Conservation (phyloP, 352 stramenopile species). For the Pythium folliculosum region DNA sequence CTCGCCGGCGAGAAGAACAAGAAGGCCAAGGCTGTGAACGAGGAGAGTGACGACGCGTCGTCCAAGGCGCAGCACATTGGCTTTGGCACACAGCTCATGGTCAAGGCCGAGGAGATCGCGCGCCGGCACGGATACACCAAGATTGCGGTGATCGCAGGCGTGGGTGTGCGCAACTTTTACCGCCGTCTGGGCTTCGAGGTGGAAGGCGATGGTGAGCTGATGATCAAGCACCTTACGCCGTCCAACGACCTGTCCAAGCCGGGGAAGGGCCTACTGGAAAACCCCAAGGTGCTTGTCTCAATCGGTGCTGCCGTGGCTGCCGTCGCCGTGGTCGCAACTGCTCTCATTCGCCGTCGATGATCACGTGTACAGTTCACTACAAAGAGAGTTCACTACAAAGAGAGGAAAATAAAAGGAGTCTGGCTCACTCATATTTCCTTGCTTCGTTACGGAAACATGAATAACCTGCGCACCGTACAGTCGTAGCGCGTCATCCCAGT, state of each 20-base stretch:
- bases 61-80: constrained; percentile 86
- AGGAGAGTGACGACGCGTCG: constrained; percentile 18
- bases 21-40: constrained; percentile 29
- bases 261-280: constrained; percentile 3
- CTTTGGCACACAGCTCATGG: constrained; percentile 88
- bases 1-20: constrained; percentile 46
- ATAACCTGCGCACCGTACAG: constrained; percentile 22
- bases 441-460: constrained; percentile 10
- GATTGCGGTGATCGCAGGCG: constrained; percentile 87
- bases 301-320: constrained; percentile 12
- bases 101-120: constrained; percentile 80
- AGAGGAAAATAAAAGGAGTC: too few relatives aligned
- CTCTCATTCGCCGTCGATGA: constrained; percentile 26
- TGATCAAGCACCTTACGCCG: constrained; percentile 76
- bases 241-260: constrained; percentile 1
- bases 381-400: neutral
- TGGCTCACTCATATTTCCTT: neutral
- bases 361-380: neutral
- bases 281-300: constrained; percentile 3
- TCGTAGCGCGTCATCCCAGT: constrained; percentile 25
- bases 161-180: constrained; percentile 93
- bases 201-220: constrained; percentile 80
- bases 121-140: constrained; percentile 70
- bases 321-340: neutral
- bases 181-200: constrained; percentile 87